Conservation (phyloP, 108 stramenopile species). For the Pseudonitzschia delicatissima region DNA sequence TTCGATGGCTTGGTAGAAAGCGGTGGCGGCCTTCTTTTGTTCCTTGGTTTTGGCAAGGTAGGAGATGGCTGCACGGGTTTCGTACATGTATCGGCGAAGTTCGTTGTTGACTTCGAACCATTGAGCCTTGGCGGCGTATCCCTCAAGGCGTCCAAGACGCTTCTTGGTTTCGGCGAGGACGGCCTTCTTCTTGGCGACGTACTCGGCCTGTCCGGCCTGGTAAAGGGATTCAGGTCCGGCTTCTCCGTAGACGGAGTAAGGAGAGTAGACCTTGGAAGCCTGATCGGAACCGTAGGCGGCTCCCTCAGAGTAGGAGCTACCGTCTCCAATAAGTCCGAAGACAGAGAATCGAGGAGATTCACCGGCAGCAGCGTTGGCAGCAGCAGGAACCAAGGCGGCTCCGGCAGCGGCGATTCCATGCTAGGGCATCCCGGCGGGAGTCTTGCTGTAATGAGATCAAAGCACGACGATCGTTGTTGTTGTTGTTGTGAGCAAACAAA, state of each 20-base stretch:
- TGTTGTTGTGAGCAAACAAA: background rate
- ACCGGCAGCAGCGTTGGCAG: slow-evolving; percentile 81
- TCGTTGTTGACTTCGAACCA: slow-evolving; percentile 87
- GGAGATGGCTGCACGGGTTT: slow-evolving; percentile 80
- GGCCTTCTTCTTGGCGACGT: slow-evolving; percentile 75
- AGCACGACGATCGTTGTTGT: slow-evolving; percentile 1
- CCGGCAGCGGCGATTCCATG: slow-evolving; percentile 72
- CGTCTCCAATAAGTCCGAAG: slow-evolving; percentile 86
- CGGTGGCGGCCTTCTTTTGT: slow-evolving; percentile 65
- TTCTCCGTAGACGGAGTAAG: slow-evolving; percentile 80
- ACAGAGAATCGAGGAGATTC: slow-evolving; percentile 90
- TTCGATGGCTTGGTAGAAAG: slow-evolving; percentile 83
- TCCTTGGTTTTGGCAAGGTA: slow-evolving; percentile 58
- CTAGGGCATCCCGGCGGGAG: slow-evolving; percentile 73
- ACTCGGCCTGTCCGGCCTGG: slow-evolving; percentile 42
- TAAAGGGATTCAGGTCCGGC: slow-evolving; percentile 48
- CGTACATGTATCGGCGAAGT: slow-evolving; percentile 89
- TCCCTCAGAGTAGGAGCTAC: slow-evolving; percentile 80
- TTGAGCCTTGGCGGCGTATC: slow-evolving; percentile 73
- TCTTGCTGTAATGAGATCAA: slow-evolving; percentile 22
- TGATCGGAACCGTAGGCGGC: slow-evolving; percentile 88
- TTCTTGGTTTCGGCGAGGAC: slow-evolving; percentile 71
- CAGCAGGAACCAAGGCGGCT: slow-evolving; percentile 71
- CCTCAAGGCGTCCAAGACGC: slow-evolving; percentile 64
- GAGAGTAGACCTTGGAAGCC: slow-evolving; percentile 57